phyloP scores from a whole-genome alignment of 495 filamentous ascomycete genomes.

The Antarctomyces pellizariae region DNA sequence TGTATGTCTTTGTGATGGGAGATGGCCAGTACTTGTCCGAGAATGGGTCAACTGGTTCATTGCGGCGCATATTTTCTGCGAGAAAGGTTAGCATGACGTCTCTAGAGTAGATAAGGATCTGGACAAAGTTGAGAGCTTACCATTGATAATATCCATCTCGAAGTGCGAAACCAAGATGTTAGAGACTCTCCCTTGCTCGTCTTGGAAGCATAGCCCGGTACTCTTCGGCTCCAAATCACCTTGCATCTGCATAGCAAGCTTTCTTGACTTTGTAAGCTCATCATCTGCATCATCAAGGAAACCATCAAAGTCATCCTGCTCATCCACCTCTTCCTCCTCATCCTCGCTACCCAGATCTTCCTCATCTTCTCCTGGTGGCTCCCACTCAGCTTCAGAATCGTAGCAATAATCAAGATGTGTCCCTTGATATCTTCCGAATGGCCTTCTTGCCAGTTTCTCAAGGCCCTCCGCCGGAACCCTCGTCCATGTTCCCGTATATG shows the following conservation, averaged over 20 bases:
- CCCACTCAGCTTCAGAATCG: slow-evolving; percentile 93
- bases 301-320: slow-evolving; percentile 45
- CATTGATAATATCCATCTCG: slow-evolving; percentile 47
- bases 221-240: slow-evolving; percentile 51
- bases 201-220: slow-evolving; percentile 67
- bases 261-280: slow-evolving; percentile 15
- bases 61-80: slow-evolving; percentile 13
- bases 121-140: no score
- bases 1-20: slow-evolving; percentile 12
- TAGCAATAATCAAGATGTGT: slow-evolving; percentile 84
- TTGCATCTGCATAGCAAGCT: slow-evolving; percentile 20
- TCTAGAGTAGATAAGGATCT: no score
- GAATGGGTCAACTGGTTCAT: slow-evolving; percentile 61
- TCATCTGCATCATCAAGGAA: slow-evolving; percentile 54
- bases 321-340: slow-evolving; percentile 36
- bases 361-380: slow-evolving; percentile 51
- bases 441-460: slow-evolving; percentile 40
- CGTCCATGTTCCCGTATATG: slow-evolving; percentile 73
- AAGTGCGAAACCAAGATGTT: slow-evolving; percentile 26
- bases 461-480: slow-evolving; percentile 25
- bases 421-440: slow-evolving; percentile 35
- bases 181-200: slow-evolving; percentile 19
- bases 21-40: slow-evolving; percentile 58
- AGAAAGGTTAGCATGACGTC: slow-evolving; percentile 6
- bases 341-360: slow-evolving; percentile 61